These are phyloP conservation scores for Candida germanica DNA, from an alignment of 805 yeast genomes.

Conservation along the genomic window DNA sequence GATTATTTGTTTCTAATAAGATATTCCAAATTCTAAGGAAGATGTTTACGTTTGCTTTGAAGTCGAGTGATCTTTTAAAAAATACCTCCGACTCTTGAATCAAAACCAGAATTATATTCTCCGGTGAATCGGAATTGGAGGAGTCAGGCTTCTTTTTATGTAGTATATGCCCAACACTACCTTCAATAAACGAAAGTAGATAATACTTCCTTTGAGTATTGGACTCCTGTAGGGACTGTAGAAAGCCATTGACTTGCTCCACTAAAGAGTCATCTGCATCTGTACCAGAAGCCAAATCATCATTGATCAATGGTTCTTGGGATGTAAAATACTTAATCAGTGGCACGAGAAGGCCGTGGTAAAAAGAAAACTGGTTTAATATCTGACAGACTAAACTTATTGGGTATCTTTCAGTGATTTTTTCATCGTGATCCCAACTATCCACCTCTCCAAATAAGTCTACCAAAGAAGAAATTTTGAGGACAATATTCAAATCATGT, in stretches of 20 bases:
- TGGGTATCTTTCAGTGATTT: background rate
- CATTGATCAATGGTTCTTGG: too few relatives aligned
- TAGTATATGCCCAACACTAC: constrained; percentile 36
- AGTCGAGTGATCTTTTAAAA: constrained; percentile 6
- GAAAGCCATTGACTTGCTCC: too few relatives aligned
- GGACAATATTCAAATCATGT: background rate
- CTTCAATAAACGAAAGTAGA: constrained; percentile 40
- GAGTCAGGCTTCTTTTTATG: constrained; percentile 16
- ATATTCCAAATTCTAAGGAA: constrained; percentile 11
- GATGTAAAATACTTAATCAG: too few relatives aligned
- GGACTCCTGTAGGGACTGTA: background rate
- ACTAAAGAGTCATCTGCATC: too few relatives aligned
- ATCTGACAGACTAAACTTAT: constrained; percentile 20
- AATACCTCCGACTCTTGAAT: too few relatives aligned
- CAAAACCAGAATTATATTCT: background rate
- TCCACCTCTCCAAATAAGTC: constrained; percentile 2
- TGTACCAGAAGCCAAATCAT: too few relatives aligned
- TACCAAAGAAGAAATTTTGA: background rate
- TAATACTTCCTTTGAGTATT: background rate
- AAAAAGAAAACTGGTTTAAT: constrained; percentile 32
- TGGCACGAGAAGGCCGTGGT: too few relatives aligned
- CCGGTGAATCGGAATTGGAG: background rate
- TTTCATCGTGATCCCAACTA: background rate
- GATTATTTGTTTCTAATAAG: constrained; percentile 2
- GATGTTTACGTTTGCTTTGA: background rate